phyloP scores from a whole-genome alignment of 2,329 filamentous ascomycete genomes.

The Aspergillus spinulosporus region DNA sequence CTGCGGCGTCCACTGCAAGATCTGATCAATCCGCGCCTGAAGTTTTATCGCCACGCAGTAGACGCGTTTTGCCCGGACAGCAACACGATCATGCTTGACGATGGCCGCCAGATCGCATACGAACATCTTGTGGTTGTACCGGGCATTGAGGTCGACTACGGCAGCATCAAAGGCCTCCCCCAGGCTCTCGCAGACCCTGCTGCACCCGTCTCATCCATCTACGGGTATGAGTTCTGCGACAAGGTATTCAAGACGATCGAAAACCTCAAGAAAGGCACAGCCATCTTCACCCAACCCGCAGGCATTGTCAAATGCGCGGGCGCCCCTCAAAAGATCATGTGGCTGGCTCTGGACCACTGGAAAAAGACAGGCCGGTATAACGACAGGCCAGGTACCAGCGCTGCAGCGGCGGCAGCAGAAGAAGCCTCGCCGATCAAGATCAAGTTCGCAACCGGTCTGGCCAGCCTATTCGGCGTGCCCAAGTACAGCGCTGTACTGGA shows the following conservation, averaged over 20 bases:
- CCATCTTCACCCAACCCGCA: slow-evolving; percentile 61
- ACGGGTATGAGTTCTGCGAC: slow-evolving; percentile 57
- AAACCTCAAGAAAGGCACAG: slow-evolving; percentile 51
- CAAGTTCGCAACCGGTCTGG: slow-evolving; percentile 57
- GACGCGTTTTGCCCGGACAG: slow-evolving; percentile 55
- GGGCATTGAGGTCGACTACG: slow-evolving; percentile 55
- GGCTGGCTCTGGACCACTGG: slow-evolving; percentile 63
- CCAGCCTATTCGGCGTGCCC: slow-evolving; percentile 61
- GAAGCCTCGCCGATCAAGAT: slow-evolving; percentile 51
- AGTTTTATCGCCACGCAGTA: slow-evolving; percentile 59
- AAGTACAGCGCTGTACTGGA: slow-evolving; percentile 60
- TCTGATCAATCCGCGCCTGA: slow-evolving; percentile 60
- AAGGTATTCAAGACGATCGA: slow-evolving; percentile 55
- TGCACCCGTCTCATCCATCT: slow-evolving; percentile 57
- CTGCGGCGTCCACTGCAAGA: slow-evolving; percentile 53
- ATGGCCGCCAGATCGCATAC: slow-evolving; percentile 59
- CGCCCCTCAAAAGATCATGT: slow-evolving; percentile 63
- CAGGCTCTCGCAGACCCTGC: slow-evolving; percentile 54
- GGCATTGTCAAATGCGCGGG: slow-evolving; percentile 63
- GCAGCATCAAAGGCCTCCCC: slow-evolving; percentile 55
- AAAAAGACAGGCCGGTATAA: slow-evolving; percentile 55
- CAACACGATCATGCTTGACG: slow-evolving; percentile 57
- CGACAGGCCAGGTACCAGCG: slow-evolving; percentile 29
- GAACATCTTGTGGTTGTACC: slow-evolving; percentile 66
- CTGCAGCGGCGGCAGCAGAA: not conserved